Base-by-base conservation (phyloP, 441 rosid species). In the Biscutella auriculata region DNA sequence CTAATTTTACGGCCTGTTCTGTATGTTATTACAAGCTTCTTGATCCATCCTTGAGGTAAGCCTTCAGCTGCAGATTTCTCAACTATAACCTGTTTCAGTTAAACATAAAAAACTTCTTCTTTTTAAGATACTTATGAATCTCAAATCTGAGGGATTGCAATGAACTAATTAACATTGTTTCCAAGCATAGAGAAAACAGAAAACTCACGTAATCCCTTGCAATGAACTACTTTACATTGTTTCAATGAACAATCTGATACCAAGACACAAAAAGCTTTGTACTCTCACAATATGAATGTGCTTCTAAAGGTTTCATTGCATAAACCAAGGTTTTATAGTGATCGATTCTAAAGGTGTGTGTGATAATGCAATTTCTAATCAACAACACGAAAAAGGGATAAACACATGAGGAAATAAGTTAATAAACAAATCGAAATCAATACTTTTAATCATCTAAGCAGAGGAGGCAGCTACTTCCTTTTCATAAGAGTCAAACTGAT, bases 1-100 rank as follows among this genome's bases (percentile, higher is more conserved):
- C 95, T 74, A 42, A 50, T 57, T 76, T 56, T 77, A 56, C 72
- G 57, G 28, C 73, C 83, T 57, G 56, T 75, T 84, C 51, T 68
- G 53, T 73, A 81, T 30, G 78, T 73, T 50, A 82, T 68, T 60
- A 65, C 80, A 42, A 82, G 60, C 74, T 92, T 84, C 81, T 85
- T 85, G 73, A 67, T 84, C 98, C 98, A 91, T 75, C 96, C 95
- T 44, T 76, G 51, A 47, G 95, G 96, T 52, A 88, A 79, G 27
- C 91, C 96, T 67, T 91, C 79, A 15, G 88, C 81, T 15, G 66
- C 75, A 65, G 36, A 76, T 78, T 69, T 84, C 80, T 84, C 91
- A 19, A 71, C 54, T 57, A 49, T 69, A 69, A 81, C 79, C 96
- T 85, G 74, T 44, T 68, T 73, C 63, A 71, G 70, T 66, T 67